Evolutionary conservation across 257 asterid species (phyloP), one percentile per base, ranked within the genome.

Genomic region (Coffea canephora): DNA sequence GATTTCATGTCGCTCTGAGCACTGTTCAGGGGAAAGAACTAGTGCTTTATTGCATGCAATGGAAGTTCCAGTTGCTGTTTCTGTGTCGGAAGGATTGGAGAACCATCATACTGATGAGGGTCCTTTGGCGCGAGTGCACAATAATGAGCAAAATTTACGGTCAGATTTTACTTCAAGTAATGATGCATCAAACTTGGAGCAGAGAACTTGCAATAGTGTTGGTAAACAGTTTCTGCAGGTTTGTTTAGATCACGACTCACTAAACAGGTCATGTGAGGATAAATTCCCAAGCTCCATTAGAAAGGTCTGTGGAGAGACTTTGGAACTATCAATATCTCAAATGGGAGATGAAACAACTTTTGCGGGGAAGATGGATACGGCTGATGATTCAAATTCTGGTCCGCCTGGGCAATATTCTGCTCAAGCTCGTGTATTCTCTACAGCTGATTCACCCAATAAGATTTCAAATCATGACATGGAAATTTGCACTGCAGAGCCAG

Each of bases 401-500:
- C 70, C 50, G 82, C 61, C 41, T 76, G 74, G 52, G 55, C 80
- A 76, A 77, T 69, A 55, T 84, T 78, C 83, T 82, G 84, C 74
- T 74, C 86, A 85, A 55, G 50, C 52, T 49, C 83, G 74, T 64
- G 79, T 85, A 54, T 77, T 76, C 46, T 80, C 80, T 76, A 67
- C 80, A 23, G 73, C 74, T 73, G 80, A 52, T 75, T 62, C 74
- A 74, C 76, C 16, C 46, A 82, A 85, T 62, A 78, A 75, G 79
- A 85, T 84, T 79, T 79, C 83, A 55, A 72, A 74, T 86, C 82
- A 50, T 74, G 83, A 66, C 76, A 74, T 62, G 8, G 87, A 73
- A 46, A 88, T 79, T 71, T 82, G 81, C 83, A 79, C 73, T 83
- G 86, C 78, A 80, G 90, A 82, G 83, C 82, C 49, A 57, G 83